Base-by-base conservation (phyloP, 176 grass and related monocot genomes). In the Puccinellia tenuiflora region DNA sequence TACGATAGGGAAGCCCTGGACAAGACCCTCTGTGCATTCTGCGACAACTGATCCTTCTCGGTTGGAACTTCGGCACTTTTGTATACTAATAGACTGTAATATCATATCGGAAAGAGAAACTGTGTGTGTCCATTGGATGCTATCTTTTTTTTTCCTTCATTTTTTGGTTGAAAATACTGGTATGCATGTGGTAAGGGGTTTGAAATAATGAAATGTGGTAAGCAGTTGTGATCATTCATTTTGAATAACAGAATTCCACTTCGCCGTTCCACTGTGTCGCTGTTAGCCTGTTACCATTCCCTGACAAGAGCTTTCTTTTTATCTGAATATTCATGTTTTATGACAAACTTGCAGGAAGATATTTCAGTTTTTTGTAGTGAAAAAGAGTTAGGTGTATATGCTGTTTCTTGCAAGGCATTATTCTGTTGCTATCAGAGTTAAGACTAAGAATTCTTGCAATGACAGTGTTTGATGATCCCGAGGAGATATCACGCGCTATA, bases 11-110 rank as follows among this genome's bases (percentile, higher is more conserved):
- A 92, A 79, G 87, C 84, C n/a, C 80, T 99, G 8, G 93, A 94
- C 63, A 93, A 99, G 77, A 99, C 93, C 34, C 93, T 99, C 68
- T 69, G 43, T 6, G 89, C 93, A 17, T 99, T 99, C 72, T 96
- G 89, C 69, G 67, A 96, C 39, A 84, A 62, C 50, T 99, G 85
- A 92, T 76, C 43, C 47, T 68, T 87, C 48, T 51, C 6, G 12
- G 18, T 59, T 48, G 53, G 67, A 71, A 75, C 39, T 68, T 69
- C 5, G 17, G 28, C 34, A 33, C 47, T 42, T 54, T 12, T 90
- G 84, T 90, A 86, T 86, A 73, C 63, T 83, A 67, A 29, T 86
- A 90, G 66, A 73, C 12, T 54, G 33, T 76, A 43, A 52, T 86
- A 57, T 66, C 30, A 55, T 51, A 67, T 66, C 28, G 74, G 68